Evolutionary conservation across 441 rosid species (phyloP), one percentile per base, ranked within the genome.

Genomic region (Arabidopsis hybrid): DNA sequence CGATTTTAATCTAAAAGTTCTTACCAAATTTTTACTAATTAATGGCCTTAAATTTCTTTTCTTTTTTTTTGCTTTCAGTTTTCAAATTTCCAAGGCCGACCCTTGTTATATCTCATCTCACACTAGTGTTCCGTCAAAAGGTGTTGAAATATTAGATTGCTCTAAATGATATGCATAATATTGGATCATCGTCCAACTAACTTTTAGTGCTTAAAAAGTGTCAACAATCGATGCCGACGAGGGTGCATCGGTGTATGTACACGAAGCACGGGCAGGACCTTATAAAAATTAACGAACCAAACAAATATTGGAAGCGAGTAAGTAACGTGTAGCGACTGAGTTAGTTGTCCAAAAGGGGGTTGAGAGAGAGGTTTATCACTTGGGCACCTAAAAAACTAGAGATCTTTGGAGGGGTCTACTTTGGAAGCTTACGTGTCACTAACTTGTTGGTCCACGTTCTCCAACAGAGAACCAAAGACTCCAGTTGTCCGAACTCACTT

Each of bases 371-470:
- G 7, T 59, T 67, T 21, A 46, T 57, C 71, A 62, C 52, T 69
- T 69, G 53, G 36, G 34, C 64, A 74, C 14, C 52, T 29, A 55
- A 65, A 56, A 31, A 51, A 65, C 35, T 49, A 65, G 26, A 75
- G 35, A 75, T 68, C 59, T 56, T 39, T 62, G 70, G 65, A 46
- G 42, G 74, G 74, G 36, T 69, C 61, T 29, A 36, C 10, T 39
- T 38, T 39, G 0, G 0, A 63, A 14, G 53, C 66, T 75, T 72
- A 79, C 81, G 55, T 72, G 85, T 73, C 77, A 42, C 5, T 1
- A 59, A 59, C 1, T 0, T 18, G 78, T 62, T 47, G 87, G 83
- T 66, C 82, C 88, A 79, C 87, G 83, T 46, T 11, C 47, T 31
- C 70, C 73, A 69, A 60, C 49, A 50, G 76, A 66, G 60, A 55